phyloP scores from a whole-genome alignment of 2,329 filamentous ascomycete genomes.

The Xylaria sp. region DNA sequence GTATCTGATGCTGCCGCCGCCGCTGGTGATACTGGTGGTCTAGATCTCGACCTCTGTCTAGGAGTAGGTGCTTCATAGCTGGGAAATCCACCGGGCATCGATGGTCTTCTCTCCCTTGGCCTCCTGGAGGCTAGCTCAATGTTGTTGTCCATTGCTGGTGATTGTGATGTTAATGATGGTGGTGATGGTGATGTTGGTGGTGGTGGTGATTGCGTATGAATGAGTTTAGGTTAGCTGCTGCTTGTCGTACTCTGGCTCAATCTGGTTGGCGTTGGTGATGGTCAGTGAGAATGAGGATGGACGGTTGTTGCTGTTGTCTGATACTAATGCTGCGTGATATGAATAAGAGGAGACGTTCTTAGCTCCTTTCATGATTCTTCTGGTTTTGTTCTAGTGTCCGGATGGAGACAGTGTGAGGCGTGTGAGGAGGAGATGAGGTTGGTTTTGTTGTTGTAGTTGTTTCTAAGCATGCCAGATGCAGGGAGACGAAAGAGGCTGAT shows the following conservation, averaged over 20 bases:
- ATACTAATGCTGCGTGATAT: conserved; percentile 13
- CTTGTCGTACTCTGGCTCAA: conserved; percentile 37
- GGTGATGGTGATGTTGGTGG: not conserved
- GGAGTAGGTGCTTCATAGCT: conserved; percentile 31
- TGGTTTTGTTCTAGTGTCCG: conserved; percentile 27
- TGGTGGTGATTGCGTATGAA: too few species aligned
- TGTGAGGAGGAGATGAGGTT: conserved; percentile 27
- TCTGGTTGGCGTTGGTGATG: conserved; percentile 26
- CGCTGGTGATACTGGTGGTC: conserved; percentile 25
- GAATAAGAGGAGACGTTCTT: conserved; percentile 31
- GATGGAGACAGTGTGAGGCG: conserved; percentile 38
- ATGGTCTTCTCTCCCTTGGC: conserved; percentile 32
- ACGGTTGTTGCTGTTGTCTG: conserved; percentile 28
- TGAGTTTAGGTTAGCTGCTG: not conserved
- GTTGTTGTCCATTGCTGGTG: conserved; percentile 17
- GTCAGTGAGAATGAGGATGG: conserved; percentile 23
- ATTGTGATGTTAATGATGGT: not conserved
- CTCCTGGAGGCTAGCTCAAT: conserved; percentile 35
- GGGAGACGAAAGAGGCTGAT: conserved; percentile 39
- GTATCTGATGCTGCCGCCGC: conserved; percentile 28
- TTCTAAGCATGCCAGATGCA: conserved; percentile 32
- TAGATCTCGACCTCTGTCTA: conserved; percentile 28
- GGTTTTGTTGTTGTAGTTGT: conserved; percentile 22
- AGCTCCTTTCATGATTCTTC: conserved; percentile 33
- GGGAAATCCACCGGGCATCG: conserved; percentile 40